Conservation (phyloP, 2,329 filamentous ascomycete species). For the Trichoderma atroviride region DNA sequence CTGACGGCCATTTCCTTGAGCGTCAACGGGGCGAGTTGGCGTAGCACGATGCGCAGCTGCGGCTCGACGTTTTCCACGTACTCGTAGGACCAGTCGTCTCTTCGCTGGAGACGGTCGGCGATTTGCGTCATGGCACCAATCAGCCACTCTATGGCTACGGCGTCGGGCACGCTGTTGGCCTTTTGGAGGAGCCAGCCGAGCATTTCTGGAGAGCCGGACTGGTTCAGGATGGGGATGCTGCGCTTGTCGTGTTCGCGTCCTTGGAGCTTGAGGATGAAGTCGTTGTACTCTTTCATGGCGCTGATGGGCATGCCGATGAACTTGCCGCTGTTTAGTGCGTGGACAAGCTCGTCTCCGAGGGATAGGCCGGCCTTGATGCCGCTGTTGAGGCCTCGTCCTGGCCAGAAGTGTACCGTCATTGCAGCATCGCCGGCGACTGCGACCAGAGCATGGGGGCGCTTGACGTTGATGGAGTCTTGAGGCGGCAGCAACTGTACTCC, state of each 20-base stretch:
- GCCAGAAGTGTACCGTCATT: slow-evolving; percentile 45
- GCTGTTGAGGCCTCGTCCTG: slow-evolving; percentile 42
- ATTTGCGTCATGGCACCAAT: slow-evolving; percentile 41
- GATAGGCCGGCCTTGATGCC: slow-evolving; percentile 43
- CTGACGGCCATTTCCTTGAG: slow-evolving; percentile 43
- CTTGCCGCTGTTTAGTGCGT: slow-evolving; percentile 36
- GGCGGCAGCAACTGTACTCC: slow-evolving; percentile 37
- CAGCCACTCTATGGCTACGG: slow-evolving; percentile 41
- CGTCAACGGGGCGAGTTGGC: slow-evolving; percentile 37
- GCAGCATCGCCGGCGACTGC: slow-evolving; percentile 42
- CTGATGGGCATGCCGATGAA: slow-evolving; percentile 38
- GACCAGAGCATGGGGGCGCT: slow-evolving; percentile 38
- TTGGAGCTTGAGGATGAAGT: slow-evolving; percentile 42
- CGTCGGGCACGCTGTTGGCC: slow-evolving; percentile 38
- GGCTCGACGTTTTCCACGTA: slow-evolving; percentile 37
- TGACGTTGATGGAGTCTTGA: slow-evolving; percentile 33
- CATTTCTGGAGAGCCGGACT: slow-evolving; percentile 40
- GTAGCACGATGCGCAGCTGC: slow-evolving; percentile 39
- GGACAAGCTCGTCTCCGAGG: slow-evolving; percentile 41
- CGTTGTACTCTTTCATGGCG: slow-evolving; percentile 41
- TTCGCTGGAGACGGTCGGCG: slow-evolving; percentile 37
- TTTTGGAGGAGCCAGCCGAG: slow-evolving; percentile 41
- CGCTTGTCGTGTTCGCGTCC: slow-evolving; percentile 42
- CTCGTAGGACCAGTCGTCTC: slow-evolving; percentile 38
- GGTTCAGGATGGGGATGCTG: slow-evolving; percentile 42